A percentile compares a stretch with the other conserved stretches of the same genome.
phyloP scores from a whole-genome alignment of 73 alveolate genomes.

The Paraurostyla sp. region DNA sequence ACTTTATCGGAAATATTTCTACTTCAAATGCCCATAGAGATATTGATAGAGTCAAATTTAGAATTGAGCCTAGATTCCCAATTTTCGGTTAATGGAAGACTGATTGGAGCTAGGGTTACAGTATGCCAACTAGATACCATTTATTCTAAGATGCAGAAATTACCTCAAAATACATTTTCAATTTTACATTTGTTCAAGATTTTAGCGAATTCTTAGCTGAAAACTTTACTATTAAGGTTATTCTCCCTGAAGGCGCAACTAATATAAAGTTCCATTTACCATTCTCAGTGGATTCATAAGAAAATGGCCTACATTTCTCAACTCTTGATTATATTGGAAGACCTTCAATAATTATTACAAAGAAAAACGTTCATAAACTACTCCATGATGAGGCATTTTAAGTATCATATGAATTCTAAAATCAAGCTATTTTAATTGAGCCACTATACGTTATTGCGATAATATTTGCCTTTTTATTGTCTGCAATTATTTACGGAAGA shows the following conservation, averaged over 20 bases:
- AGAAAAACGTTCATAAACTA: slow-evolving; percentile 75
- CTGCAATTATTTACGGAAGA: slow-evolving; percentile 35
- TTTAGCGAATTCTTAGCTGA: slow-evolving; percentile 92
- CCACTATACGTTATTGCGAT: slow-evolving; percentile 12
- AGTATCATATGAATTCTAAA: slow-evolving; percentile 53
- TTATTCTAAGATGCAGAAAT: slow-evolving; percentile 79
- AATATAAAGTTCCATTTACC: slow-evolving; percentile 88
- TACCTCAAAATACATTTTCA: slow-evolving; percentile 61
- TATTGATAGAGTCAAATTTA: slow-evolving; percentile 82
- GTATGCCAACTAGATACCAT: slow-evolving; percentile 94
- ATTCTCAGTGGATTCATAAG: slow-evolving; percentile 76
- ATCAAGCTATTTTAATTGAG: background rate
- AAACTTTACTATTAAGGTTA: slow-evolving; percentile 86
- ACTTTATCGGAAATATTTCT: slow-evolving; percentile 97
- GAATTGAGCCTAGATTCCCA: slow-evolving; percentile 95
- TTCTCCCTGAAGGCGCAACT: slow-evolving; percentile 97
- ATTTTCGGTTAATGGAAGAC: slow-evolving; percentile 98
- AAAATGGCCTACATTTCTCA: slow-evolving; percentile 59
- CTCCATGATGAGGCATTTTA: slow-evolving; percentile 75
- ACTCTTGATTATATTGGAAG: slow-evolving; percentile 87
- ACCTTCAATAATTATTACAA: slow-evolving; percentile 77
- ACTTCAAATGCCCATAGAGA: slow-evolving; percentile 94
- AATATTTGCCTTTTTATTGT: slow-evolving; percentile 1
- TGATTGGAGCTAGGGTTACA: slow-evolving; percentile 95
- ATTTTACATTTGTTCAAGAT: slow-evolving; percentile 85